Conservation (phyloP, 768 basidiomycete species). For the Tulasnella sp. region DNA sequence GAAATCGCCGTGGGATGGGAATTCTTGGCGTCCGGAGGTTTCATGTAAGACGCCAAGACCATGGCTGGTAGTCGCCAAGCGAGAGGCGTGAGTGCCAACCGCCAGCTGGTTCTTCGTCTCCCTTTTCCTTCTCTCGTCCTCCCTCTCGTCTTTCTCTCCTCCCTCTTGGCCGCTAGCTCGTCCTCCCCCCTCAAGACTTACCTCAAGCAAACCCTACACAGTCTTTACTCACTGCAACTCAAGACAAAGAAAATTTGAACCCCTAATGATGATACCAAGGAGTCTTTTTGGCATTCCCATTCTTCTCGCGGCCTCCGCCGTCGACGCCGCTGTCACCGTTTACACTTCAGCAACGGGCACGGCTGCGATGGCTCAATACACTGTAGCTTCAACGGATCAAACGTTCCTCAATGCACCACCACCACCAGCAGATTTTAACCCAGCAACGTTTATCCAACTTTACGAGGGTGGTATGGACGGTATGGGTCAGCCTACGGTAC, state of each 20-base stretch:
- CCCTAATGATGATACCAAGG: background rate
- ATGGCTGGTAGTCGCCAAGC: background rate
- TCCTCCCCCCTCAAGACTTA: background rate
- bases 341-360: background rate
- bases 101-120: background rate
- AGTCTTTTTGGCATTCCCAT: background rate
- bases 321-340: conserved; percentile 11
- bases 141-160: background rate
- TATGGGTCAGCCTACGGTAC: conserved; percentile 6
- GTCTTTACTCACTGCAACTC: background rate
- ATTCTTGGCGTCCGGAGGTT: background rate
- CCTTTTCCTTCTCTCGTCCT: background rate
- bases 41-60: background rate
- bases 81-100: background rate
- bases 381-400: conserved; percentile 9
- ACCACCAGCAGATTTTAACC: conserved; percentile 16
- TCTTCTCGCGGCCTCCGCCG: background rate
- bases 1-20: too few species aligned
- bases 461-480: conserved; percentile 22
- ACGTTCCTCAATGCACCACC: conserved; percentile 6
- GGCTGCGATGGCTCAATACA: background rate
- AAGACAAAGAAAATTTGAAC: background rate
- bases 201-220: background rate
- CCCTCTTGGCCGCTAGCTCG: background rate
- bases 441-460: conserved; percentile 7